Percentiles rank a stretch among this genome's conserved stretches.
phyloP scores from a whole-genome alignment of 306 rosid genomes.

The Benincasa hispida region DNA sequence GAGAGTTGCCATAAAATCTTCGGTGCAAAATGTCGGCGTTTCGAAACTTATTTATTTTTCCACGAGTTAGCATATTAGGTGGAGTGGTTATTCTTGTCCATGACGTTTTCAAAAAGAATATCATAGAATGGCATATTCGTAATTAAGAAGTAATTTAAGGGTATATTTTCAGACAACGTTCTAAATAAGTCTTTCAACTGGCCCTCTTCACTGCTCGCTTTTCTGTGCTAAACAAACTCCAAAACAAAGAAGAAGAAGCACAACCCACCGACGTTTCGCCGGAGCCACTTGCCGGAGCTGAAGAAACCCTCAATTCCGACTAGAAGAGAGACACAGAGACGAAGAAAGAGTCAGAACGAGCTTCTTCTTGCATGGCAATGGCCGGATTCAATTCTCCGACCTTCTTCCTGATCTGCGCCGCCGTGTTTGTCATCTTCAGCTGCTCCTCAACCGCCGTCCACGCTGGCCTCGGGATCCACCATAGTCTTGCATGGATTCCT shows the following conservation, averaged over 20 bases:
- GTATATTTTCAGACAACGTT: neutral
- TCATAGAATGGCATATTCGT: neutral
- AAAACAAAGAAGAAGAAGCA: neutral
- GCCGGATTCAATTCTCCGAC: slow-evolving; percentile 20
- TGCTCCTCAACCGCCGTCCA: slow-evolving; percentile 24
- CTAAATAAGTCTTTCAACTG: slow-evolving; percentile 2
- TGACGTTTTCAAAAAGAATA: neutral
- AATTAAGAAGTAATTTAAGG: neutral
- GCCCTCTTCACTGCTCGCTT: neutral
- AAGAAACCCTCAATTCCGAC: neutral
- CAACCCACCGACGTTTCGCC: neutral
- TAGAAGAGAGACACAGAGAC: neutral
- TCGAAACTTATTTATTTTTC: neutral
- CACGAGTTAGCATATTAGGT: neutral
- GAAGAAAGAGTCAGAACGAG: neutral
- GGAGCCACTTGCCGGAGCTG: neutral
- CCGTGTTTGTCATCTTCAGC: slow-evolving; percentile 14
- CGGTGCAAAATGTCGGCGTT: neutral
- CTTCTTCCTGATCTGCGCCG: slow-evolving; percentile 47
- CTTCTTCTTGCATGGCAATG: slow-evolving; percentile 19
- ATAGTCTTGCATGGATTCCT: slow-evolving; percentile 26
- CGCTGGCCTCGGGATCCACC: slow-evolving; percentile 26
- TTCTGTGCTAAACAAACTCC: neutral
- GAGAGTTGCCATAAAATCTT: neutral
- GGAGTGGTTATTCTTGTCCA: neutral